Base-by-base conservation (phyloP, 208 protist genomes). In the Wallacemonas sp. region DNA sequence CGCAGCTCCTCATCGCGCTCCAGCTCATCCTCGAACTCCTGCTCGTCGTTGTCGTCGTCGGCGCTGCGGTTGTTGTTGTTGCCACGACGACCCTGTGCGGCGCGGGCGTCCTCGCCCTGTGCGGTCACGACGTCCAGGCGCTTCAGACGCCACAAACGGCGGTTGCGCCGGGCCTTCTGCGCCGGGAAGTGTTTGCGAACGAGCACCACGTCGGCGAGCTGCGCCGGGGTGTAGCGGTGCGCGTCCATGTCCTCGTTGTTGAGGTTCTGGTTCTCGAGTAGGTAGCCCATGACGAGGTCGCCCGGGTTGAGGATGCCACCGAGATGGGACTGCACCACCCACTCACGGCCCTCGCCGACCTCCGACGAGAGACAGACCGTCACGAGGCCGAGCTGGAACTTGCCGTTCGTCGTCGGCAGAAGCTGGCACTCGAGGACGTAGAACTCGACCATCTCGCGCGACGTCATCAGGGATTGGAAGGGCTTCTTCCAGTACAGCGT, bases 311-410 rank as follows among this genome's bases (percentile, higher is more conserved):
- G 78, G 14, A 98, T 36, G 29, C 84, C 81, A 30, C 97, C 97
- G 2, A 99, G 85, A 76, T 99, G 97, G 2, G 95, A 96, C 57
- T 92, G 78, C 43, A 96, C 83, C 36, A 98, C 93, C 62, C 83
- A 95, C 56, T 92, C 93, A 30, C 98, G 91, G 54, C 98, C 98
- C 29, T 76, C 75, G 21, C 98, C 98, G 11, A 99, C 92, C 74
- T 99, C 98, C 21, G 68, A 68, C 0, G 78, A 84, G n/a, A 98
- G 80, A 46, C 96, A 98, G 19, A 99, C 87, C 39, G 97, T 96
- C 27, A 98, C 83, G 23, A 99, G 88, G 2, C 93, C 96, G 9
- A 99, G 81, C 46, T 93, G 79, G 57, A 91, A 89, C 24, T 69
- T 88, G 29, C 89, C 92, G 65, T 97, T 97, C 19, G 88, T 94